Evolutionary conservation across 306 rosid species (phyloP).

Genomic region (Senna tora): DNA sequence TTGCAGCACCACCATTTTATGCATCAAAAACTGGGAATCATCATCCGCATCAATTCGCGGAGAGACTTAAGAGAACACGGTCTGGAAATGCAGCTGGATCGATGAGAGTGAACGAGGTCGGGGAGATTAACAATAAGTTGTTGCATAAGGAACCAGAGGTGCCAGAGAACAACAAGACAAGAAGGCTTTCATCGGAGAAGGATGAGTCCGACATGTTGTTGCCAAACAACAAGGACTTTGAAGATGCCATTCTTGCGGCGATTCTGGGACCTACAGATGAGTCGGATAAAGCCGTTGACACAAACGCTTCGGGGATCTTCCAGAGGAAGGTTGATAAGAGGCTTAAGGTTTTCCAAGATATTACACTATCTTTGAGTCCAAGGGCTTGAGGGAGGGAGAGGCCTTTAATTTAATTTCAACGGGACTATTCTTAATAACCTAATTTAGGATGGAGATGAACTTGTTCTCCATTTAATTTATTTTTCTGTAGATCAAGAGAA

Average conservation of each 20-base stretch:
- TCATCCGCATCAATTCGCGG: constrained; percentile 38
- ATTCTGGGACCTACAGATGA: constrained; percentile 60
- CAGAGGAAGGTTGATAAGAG: constrained; percentile 74
- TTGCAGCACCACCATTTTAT: constrained; percentile 85
- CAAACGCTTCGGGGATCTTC: constrained; percentile 22
- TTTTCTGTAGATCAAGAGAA: constrained; percentile 27
- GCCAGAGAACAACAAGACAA: constrained; percentile 70
- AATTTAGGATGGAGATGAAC: constrained; percentile 80
- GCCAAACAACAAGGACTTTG: constrained; percentile 84
- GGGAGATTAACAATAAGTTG: constrained; percentile 41
- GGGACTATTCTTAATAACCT: constrained; percentile 37
- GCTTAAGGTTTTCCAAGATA: constrained; percentile 87
- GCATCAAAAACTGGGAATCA: constrained; percentile 55
- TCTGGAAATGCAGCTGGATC: constrained; percentile 70
- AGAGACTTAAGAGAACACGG: constrained; percentile 87
- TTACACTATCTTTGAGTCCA: constrained; percentile 87
- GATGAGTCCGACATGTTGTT: constrained; percentile 48
- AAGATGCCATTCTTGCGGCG: constrained; percentile 86
- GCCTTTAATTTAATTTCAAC: neutral
- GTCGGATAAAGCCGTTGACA: constrained; percentile 31
- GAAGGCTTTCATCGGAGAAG: constrained; percentile 60
- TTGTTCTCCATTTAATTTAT: constrained; percentile 79
- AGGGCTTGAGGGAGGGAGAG: constrained; percentile 72
- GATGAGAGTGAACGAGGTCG: constrained; percentile 47
- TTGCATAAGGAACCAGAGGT: constrained; percentile 39